A percentile compares a stretch with the other conserved stretches of the same genome.
Conservation (phyloP, 2,329 filamentous ascomycete species). For the Hymenoscyphus linearis region DNA sequence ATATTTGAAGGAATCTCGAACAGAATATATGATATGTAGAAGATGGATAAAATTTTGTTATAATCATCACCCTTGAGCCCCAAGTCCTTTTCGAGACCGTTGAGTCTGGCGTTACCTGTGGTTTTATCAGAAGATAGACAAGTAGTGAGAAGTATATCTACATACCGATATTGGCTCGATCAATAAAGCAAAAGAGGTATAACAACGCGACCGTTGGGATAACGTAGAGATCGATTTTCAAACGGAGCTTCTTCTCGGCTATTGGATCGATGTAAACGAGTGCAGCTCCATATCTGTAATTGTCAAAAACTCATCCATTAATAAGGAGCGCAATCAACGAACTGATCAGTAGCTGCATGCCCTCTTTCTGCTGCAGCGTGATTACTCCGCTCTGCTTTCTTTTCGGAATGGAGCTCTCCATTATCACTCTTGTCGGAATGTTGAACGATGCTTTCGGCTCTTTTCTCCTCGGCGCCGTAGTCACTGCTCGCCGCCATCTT, state of each 20-base stretch:
- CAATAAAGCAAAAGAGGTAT: slow-evolving; percentile 71
- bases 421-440: slow-evolving; percentile 7
- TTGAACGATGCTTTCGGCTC: background rate
- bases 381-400: slow-evolving; percentile 13
- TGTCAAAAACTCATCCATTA: background rate
- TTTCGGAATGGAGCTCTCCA: background rate
- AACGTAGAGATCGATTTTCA: slow-evolving; percentile 61
- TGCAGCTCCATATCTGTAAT: slow-evolving; percentile 39
- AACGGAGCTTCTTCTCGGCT: slow-evolving; percentile 52
- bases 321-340: slow-evolving; percentile 1
- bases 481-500: slow-evolving; percentile 1
- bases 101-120: slow-evolving; percentile 61
- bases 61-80: slow-evolving; percentile 58
- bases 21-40: slow-evolving; percentile 57
- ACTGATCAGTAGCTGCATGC: slow-evolving; percentile 27
- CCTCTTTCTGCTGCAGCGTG: slow-evolving; percentile 27
- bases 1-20: slow-evolving; percentile 66
- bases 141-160: background rate
- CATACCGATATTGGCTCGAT: slow-evolving; percentile 67
- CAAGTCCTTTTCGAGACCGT: slow-evolving; percentile 59
- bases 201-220: slow-evolving; percentile 61
- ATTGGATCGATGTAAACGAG: slow-evolving; percentile 50
- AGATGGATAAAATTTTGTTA: slow-evolving; percentile 61
- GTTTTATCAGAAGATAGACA: background rate
- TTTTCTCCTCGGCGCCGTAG: slow-evolving; percentile 2